phyloP scores from a whole-genome alignment of 2,329 filamentous ascomycete species.

The Epichloe typhina region DNA sequence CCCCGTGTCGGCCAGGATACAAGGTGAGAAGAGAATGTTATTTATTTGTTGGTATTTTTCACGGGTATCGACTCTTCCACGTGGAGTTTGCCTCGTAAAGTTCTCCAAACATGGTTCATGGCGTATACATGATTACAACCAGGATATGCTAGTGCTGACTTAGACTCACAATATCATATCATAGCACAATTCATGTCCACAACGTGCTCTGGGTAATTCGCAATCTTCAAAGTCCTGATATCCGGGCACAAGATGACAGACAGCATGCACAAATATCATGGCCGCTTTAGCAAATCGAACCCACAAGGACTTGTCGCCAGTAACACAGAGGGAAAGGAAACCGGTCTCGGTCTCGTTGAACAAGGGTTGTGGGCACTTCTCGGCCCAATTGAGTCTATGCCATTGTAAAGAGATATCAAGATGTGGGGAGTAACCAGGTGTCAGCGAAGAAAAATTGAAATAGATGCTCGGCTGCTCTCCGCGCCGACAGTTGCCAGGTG shows the following conservation, averaged over 20 bases:
- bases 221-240: not conserved
- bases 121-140: too few species aligned
- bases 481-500: not conserved
- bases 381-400: too few species aligned
- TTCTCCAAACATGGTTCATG: constrained; percentile 11
- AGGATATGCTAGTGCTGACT: not conserved
- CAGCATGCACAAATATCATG: not conserved
- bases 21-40: constrained; percentile 50
- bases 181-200: not conserved
- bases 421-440: not conserved
- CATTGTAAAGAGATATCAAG: not conserved
- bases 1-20: constrained; percentile 50
- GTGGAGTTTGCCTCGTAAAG: constrained; percentile 15
- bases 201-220: not conserved
- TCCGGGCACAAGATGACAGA: not conserved
- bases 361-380: too few species aligned
- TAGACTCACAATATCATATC: not conserved
- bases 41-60: constrained; percentile 15
- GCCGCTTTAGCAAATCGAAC: too few species aligned
- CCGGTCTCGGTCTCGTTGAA: too few species aligned
- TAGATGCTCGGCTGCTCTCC: not conserved
- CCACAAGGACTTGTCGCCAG: too few species aligned
- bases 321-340: too few species aligned
- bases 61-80: constrained; percentile 12
- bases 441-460: not conserved